Base-by-base conservation (phyloP, 257 asterid genomes). In the Primulina huaijiensis region DNA sequence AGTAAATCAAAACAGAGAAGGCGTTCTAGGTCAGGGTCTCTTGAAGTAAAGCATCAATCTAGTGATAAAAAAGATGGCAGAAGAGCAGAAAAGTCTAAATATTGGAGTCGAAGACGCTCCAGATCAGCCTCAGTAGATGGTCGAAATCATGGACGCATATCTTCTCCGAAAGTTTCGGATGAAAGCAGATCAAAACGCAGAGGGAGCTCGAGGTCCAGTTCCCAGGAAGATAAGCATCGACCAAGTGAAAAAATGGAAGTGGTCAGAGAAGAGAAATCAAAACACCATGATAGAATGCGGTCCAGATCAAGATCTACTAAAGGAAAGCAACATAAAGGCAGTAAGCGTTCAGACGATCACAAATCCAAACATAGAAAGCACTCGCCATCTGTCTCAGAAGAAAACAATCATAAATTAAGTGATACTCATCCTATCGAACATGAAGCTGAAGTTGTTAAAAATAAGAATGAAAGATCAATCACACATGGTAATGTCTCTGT, bases 11-110 rank as follows among this genome's bases (percentile, higher is more conserved):
- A 82, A 76, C 81, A 75, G 73, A 86, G 90, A 77, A 84, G 82
- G 81, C 86, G 82, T 52, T 89, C 95, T 6, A 82, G 89, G 82
- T 90, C 99, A 67, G 84, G 78, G 76, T 90, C 96, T 68, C 86
- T 72, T 71, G 99, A 89, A 77, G 79, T 62, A 55, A 84, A 82
- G 72, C 82, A 76, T 79, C 83, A 68, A 60, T 77, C 92, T 55
- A 78, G 85, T 68, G 87, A 85, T 72, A 83, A 76, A 80, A 75
- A 77, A 70, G 84, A 82, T 70, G 68, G 69, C 62, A 79, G 58
- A 53, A 79, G 76, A 72, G 87, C 78, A 63, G 96, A 79, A 34
- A 89, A 81, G 58, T 38, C 87, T 37, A 88, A 76, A 82, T 82
- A 75, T 58, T 79, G 80, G 66, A 82, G 77, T 31, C 77, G 85